Evolutionary conservation across 139 green algal species (phyloP).

Genomic region (Coelastrella sp.): DNA sequence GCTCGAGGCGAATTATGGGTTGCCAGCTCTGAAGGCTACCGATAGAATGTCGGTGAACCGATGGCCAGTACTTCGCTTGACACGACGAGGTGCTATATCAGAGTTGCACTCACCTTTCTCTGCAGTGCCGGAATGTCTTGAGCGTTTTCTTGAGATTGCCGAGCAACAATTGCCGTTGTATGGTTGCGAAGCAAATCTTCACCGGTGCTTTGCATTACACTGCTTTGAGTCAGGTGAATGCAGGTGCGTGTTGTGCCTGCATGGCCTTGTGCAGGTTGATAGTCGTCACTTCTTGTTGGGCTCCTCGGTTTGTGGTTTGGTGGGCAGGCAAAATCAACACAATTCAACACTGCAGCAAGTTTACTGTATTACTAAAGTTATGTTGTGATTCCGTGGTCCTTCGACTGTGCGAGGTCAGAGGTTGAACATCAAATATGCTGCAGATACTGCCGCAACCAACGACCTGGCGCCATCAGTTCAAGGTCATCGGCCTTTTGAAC

Average conservation of each 20-base stretch:
- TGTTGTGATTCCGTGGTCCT: no score
- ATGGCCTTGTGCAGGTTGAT: background rate
- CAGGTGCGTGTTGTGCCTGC: background rate
- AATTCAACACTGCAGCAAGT: no score
- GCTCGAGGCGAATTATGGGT: background rate
- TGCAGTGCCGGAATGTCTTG: background rate
- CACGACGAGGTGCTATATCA: background rate
- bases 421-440: no score
- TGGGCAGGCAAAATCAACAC: no score
- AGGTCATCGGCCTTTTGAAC: no score
- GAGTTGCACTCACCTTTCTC: background rate
- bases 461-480: no score
- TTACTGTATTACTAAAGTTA: no score
- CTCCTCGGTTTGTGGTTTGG: no score
- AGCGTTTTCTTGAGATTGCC: background rate
- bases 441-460: no score
- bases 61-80: background rate
- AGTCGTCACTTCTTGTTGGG: background rate
- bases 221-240: background rate
- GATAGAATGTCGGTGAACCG: background rate
- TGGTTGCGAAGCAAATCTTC: no score
- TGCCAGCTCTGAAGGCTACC: slow-evolving; percentile 11
- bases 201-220: no score
- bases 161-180: background rate
- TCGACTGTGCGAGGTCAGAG: no score